Evolutionary conservation across 2,329 filamentous ascomycete genomes (phyloP), one percentile per base, ranked within the genome.

Genomic region (Onygena corvina): DNA sequence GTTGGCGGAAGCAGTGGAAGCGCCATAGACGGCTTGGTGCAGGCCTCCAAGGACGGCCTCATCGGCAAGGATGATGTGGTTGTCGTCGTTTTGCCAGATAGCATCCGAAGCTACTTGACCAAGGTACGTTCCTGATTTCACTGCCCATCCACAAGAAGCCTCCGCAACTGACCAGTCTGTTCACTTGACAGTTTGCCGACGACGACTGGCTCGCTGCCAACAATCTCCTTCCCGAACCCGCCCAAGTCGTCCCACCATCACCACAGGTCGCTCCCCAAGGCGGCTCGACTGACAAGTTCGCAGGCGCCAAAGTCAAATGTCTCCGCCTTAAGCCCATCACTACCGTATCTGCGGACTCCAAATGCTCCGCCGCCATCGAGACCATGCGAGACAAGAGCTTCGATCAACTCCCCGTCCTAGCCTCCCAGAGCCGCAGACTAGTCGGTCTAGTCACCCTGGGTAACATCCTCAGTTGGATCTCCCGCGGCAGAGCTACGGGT

Each of bases 141-240:
- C 14, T 35, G 2, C 3, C 16, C 18, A 8, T 23, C 9, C 30
- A 3, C 4, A n/a, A 23, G 6, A n/a, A 14, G 12, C 3, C 8
- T 14, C 25, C 36, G 25, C 25, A 46, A 29, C 44, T 14, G 2
- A 14, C 27, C n/a, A n/a, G n/a, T n/a, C n/a, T n/a, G n/a, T n/a
- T n/a, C n/a, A 8, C 11, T 36, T 11, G 3, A 47, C 53, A 77
- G 77, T 98, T 98, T 64, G 88, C 88, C 57, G 92, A 98, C 64
- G 93, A 98, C 64, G 92, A 96, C 72, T 98, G 92, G 93, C 81
- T 98, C 50, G 89, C 88, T 9, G 92, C 92, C 55, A 98, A 98
- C 70, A 84, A 90, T 64, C 85, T 98, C 20, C 77, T 96, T 21
- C 79, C 86, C 33, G 49, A 45, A 55, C 79, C 72, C 47, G 76